Evolutionary conservation across 306 rosid genomes (phyloP).

Genomic region (Mimosa pudica): DNA sequence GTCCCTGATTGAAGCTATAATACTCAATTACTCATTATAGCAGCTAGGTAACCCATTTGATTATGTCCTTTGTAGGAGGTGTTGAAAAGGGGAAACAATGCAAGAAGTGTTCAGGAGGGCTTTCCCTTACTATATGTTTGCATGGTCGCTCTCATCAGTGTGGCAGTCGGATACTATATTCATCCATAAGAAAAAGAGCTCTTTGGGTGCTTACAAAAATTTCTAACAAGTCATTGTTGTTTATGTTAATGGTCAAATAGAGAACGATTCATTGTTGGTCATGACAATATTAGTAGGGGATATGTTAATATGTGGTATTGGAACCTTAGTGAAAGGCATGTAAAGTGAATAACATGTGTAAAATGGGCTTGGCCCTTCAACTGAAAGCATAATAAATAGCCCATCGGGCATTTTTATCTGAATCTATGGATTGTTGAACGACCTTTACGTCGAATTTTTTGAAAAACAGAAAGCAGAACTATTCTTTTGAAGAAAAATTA

Average conservation of each 20-base stretch:
- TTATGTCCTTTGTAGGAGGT: conserved; percentile 56
- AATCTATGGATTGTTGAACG: conserved; percentile 1
- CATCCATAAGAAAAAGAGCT: conserved; percentile 48
- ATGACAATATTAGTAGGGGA: conserved; percentile 32
- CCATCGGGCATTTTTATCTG: conserved; percentile 20
- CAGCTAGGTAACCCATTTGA: conserved; percentile 5
- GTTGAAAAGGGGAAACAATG: conserved; percentile 53
- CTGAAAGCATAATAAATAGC: conserved; percentile 25
- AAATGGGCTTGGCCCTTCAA: conserved; percentile 35
- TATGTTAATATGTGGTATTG: conserved; percentile 45
- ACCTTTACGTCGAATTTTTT: conserved; percentile 3
- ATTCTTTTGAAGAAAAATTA: not conserved
- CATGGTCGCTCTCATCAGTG: conserved; percentile 68
- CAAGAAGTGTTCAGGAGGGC: conserved; percentile 55
- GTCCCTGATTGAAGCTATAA: conserved; percentile 27
- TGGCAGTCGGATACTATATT: conserved; percentile 66
- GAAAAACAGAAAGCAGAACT: not conserved
- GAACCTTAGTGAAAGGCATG: conserved; percentile 40
- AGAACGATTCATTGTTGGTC: conserved; percentile 47
- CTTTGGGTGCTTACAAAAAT: conserved; percentile 2
- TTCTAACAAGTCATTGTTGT: conserved; percentile 34
- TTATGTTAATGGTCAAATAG: conserved; percentile 11
- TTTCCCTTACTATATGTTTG: conserved; percentile 78
- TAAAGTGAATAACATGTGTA: conserved; percentile 30
- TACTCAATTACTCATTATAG: not conserved